A percentile compares a stretch with the other conserved stretches of the same genome.
Evolutionary conservation across 2,329 filamentous ascomycete species (phyloP).

Genomic region (Ciborinia camelliae): DNA sequence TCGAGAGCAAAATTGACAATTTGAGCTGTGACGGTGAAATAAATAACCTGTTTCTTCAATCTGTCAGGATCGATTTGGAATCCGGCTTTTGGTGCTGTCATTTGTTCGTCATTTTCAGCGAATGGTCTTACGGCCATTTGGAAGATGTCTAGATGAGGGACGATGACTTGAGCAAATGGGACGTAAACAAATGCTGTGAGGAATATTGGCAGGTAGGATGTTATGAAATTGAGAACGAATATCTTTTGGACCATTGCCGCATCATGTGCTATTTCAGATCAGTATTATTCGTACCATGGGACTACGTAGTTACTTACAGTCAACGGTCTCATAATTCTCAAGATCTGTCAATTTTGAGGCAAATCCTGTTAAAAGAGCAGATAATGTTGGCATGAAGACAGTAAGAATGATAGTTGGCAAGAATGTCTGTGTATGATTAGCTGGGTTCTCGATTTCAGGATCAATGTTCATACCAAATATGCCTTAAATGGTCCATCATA

Average conservation of each 20-base stretch:
- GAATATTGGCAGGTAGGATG: conserved; percentile 88
- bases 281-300: conserved; percentile 23
- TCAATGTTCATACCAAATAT: conserved; percentile 60
- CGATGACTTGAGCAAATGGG: conserved; percentile 79
- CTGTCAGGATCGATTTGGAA: conserved; percentile 83
- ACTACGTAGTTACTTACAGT: conserved; percentile 44
- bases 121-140: conserved; percentile 70
- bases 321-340: conserved; percentile 90
- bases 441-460: conserved; percentile 3
- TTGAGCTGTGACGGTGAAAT: conserved; percentile 92
- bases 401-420: conserved; percentile 87
- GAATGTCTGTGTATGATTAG: conserved; percentile 60
- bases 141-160: conserved; percentile 84
- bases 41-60: conserved; percentile 88
- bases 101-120: conserved; percentile 69
- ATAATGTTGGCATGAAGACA: conserved; percentile 73
- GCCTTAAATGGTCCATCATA: conserved; percentile 86
- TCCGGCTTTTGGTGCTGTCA: conserved; percentile 52
- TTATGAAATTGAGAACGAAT: conserved; percentile 95
- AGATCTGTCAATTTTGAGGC: conserved; percentile 74
- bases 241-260: conserved; percentile 86
- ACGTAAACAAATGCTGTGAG: conserved; percentile 93
- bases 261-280: conserved; percentile 58
- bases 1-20: conserved; percentile 85
- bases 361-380: conserved; percentile 68